phyloP scores from a whole-genome alignment of 352 stramenopile species.

The Pythium sukuiense region DNA sequence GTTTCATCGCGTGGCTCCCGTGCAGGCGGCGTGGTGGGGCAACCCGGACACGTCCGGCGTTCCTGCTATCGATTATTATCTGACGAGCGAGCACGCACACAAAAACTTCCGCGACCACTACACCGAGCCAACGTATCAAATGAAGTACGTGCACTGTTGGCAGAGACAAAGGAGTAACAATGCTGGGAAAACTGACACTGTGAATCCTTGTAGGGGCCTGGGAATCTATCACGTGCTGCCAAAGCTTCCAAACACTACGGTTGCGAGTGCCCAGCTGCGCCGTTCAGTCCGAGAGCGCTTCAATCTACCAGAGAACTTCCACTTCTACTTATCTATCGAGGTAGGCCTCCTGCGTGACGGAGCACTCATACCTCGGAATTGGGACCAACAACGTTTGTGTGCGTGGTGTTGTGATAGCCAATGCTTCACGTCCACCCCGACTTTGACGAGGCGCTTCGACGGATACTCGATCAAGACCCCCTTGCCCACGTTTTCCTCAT shows the following conservation, averaged over 20 bases:
- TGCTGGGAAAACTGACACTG: background rate
- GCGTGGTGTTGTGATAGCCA: slow-evolving; percentile 34
- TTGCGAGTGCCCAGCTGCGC: slow-evolving; percentile 46
- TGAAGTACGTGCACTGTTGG: slow-evolving; percentile 44
- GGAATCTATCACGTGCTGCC: slow-evolving; percentile 61
- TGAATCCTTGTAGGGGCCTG: slow-evolving; percentile 42
- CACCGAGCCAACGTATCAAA: slow-evolving; percentile 52
- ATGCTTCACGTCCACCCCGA: slow-evolving; percentile 76
- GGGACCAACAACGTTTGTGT: background rate
- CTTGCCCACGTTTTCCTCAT: slow-evolving; percentile 66
- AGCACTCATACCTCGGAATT: background rate
- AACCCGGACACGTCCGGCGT: slow-evolving; percentile 74
- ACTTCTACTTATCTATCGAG: slow-evolving; percentile 67
- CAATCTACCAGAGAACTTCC: slow-evolving; percentile 46
- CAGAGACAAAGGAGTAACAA: no score
- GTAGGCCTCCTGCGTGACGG: slow-evolving; percentile 27
- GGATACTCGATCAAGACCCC: slow-evolving; percentile 46
- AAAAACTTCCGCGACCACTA: slow-evolving; percentile 48
- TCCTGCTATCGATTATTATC: slow-evolving; percentile 64
- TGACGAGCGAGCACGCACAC: slow-evolving; percentile 71
- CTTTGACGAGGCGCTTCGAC: slow-evolving; percentile 53
- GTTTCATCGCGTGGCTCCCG: slow-evolving; percentile 56
- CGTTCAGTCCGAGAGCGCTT: slow-evolving; percentile 57
- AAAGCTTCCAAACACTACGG: slow-evolving; percentile 36
- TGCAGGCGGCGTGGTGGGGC: slow-evolving; percentile 78